Conservation (phyloP, 768 basidiomycete genomes). For the Tylopilus cervinicoccineus region DNA sequence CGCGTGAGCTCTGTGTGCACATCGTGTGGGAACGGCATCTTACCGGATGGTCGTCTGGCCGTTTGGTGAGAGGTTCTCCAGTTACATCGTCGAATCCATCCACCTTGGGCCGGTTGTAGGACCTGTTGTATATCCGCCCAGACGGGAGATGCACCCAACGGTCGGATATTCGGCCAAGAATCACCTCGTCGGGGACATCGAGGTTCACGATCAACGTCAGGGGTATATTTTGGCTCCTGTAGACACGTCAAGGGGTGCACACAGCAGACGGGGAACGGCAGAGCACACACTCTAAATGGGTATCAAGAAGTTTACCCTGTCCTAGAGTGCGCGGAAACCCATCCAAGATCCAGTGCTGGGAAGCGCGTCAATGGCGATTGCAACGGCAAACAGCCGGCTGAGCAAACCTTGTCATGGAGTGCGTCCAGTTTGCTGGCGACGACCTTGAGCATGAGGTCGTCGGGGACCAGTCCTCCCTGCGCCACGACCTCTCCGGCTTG, state of each 20-base stretch:
- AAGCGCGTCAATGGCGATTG: neutral
- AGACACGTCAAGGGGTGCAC: neutral
- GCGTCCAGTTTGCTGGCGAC: slow-evolving; percentile 67
- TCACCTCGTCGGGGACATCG: slow-evolving; percentile 84
- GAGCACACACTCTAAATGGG: slow-evolving; percentile 58
- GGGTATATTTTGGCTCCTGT: slow-evolving; percentile 58
- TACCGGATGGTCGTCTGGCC: slow-evolving; percentile 88
- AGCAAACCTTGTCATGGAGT: slow-evolving; percentile 58
- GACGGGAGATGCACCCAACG: slow-evolving; percentile 88
- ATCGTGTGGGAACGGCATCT: slow-evolving; percentile 25
- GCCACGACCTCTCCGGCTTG: slow-evolving; percentile 79
- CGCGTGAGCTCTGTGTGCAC: slow-evolving; percentile 4
- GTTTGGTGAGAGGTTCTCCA: slow-evolving; percentile 81
- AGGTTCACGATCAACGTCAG: slow-evolving; percentile 82
- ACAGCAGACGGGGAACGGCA: neutral
- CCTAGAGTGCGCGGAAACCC: slow-evolving; percentile 87
- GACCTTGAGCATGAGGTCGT: slow-evolving; percentile 76
- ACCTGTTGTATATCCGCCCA: slow-evolving; percentile 86
- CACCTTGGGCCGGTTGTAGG: slow-evolving; percentile 80
- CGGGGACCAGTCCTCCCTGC: slow-evolving; percentile 69
- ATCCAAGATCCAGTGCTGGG: slow-evolving; percentile 86
- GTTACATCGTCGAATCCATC: slow-evolving; percentile 82
- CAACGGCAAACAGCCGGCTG: neutral
- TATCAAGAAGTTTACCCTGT: slow-evolving; percentile 79
- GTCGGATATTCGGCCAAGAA: slow-evolving; percentile 82